These are phyloP conservation scores for Cymbopogon flexuosus DNA, from an alignment of 202 grass and related monocot genomes.

Conservation along the genomic window DNA sequence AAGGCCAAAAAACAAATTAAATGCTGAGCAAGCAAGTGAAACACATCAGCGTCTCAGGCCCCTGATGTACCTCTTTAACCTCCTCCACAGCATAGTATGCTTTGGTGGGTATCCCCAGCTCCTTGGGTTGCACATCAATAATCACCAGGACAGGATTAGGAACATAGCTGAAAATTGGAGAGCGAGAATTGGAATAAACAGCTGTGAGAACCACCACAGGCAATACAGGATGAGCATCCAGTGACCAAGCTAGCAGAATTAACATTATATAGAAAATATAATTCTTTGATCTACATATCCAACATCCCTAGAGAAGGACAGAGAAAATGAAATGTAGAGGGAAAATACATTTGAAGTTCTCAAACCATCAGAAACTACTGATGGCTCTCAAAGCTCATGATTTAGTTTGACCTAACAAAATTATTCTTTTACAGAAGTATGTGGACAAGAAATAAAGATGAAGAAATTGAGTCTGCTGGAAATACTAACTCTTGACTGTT, in stretches of 20 bases:
- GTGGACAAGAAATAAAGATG: not conserved
- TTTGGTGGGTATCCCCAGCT: constrained; percentile 94
- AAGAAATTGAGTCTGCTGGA: not conserved
- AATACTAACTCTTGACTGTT: not conserved
- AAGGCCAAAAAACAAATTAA: constrained; percentile 9
- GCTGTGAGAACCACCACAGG: not conserved
- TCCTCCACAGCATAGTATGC: constrained; percentile 90
- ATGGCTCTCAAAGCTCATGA: not conserved
- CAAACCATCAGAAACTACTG: not conserved
- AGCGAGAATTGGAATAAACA: constrained; percentile 1
- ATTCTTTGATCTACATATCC: not conserved
- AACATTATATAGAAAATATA: not conserved
- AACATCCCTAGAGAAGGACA: not conserved
- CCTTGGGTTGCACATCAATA: constrained; percentile 95
- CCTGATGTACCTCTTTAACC: constrained; percentile 67
- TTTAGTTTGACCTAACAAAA: not conserved
- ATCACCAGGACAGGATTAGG: constrained; percentile 91
- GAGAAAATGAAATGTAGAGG: not conserved
- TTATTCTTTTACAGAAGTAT: not conserved
- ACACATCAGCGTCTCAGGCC: constrained; percentile 7
- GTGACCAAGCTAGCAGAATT: not conserved
- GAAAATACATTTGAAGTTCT: not conserved
- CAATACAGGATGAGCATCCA: constrained; percentile 9
- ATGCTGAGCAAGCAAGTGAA: constrained; percentile 11
- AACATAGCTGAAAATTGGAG: constrained; percentile 61